Evolutionary conservation across 1,284 basidiomycete genomes (phyloP).

Genomic region (Pyrrhoderma noxium): DNA sequence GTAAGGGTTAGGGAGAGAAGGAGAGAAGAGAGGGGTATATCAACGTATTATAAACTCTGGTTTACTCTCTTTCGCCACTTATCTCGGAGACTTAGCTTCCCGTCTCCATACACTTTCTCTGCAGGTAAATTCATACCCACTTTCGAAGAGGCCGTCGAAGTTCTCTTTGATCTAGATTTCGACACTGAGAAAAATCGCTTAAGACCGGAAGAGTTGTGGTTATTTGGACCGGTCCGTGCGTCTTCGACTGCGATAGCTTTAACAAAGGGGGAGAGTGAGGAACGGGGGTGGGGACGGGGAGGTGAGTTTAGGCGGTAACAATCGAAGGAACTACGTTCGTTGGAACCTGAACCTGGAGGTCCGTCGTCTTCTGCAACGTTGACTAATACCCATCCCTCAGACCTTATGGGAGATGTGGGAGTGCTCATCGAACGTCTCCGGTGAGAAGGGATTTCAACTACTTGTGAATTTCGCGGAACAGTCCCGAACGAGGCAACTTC

Average conservation of each 20-base stretch:
- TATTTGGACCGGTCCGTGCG: neutral
- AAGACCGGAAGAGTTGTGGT: constrained; percentile 1
- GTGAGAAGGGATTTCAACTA: neutral
- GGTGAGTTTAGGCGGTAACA: too few species aligned
- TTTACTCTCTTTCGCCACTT: constrained; percentile 10
- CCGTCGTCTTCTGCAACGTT: constrained; percentile 10
- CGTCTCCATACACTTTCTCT: neutral
- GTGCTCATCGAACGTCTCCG: neutral
- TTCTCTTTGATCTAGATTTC: constrained; percentile 2
- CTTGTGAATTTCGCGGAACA: neutral
- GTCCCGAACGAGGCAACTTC: constrained; percentile 13
- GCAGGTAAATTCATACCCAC: neutral
- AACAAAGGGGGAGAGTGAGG: constrained; percentile 13
- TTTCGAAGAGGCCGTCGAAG: neutral
- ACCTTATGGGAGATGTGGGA: neutral
- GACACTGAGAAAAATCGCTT: constrained; percentile 11
- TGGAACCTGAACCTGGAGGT: neutral
- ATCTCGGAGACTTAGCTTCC: constrained; percentile 12
- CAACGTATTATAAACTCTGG: neutral
- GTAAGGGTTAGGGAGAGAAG: neutral
- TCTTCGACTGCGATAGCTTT: constrained; percentile 17
- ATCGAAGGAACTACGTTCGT: too few species aligned
- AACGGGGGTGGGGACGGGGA: neutral
- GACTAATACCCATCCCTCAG: constrained; percentile 17
- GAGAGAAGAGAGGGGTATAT: neutral